Base-by-base conservation (phyloP, 2,329 filamentous ascomycete species). In the Cryoendolithus antarcticus region DNA sequence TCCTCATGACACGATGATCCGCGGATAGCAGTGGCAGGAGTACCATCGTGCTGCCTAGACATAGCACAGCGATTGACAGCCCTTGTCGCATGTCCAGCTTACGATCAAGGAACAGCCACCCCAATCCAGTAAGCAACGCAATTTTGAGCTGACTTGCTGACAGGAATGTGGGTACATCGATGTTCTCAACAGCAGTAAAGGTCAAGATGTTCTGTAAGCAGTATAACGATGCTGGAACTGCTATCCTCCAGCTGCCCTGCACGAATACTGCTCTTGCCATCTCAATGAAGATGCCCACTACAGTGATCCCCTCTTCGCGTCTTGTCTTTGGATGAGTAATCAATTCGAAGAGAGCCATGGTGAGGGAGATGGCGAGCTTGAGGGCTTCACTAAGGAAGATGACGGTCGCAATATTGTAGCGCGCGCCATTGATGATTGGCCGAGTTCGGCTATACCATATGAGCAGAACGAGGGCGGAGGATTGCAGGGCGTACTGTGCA, bases 381-480 rank as follows among this genome's bases (percentile, higher is more conserved):
- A 95, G 74, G 34, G 94, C 73, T 63, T 98, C 91, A 61, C 88
- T 91, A 46, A 96, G 71, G 58, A 96, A 85, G 39, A 98, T 85
- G 32, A 89, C 88, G 7, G 91, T 96, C 32, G 88, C 95, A 30
- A 89, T 80, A 52, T 91, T 85, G 62, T 95, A 96, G 58, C 88
- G 80, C 56, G 88, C 84, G 49, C 86, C 84, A 57, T 80, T 78
- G 7, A 74, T 70, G 7, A 79, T 72, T n/a, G 86, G 82, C 88
- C 95, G 95, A 44, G 93, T 78, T 48, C 88, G 77, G 24, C 88
- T 94, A 62, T 96, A 94, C 65, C 95, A 89, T 72, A 94, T 82
- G 40, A 95, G 77, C 49, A 89, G 65, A 44, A 86, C 86, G 44
- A 88, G 69, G 19, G 77, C 80, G 6, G 82, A 86, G 58, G 88